phyloP scores from a whole-genome alignment of 2,329 filamentous ascomycete genomes.

The Aspergillus sp. region DNA sequence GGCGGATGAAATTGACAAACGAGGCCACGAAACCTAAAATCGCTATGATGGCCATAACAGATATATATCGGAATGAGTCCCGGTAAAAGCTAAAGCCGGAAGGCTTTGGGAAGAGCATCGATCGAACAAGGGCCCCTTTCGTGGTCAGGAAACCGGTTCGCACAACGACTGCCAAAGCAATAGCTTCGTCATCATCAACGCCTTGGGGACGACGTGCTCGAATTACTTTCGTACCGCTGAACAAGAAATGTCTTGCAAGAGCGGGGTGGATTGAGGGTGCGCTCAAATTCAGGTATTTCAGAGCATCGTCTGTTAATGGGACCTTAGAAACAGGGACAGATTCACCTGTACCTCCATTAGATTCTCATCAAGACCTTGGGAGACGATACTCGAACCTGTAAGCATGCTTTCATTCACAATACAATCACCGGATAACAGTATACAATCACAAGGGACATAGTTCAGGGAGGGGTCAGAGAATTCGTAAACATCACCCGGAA shows the following conservation, averaged over 20 bases:
- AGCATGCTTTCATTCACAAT: conserved; percentile 99
- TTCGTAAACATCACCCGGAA: conserved; percentile 95
- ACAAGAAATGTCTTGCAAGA: conserved; percentile 85
- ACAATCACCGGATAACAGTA: conserved; percentile 89
- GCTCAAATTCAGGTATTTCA: conserved; percentile 74
- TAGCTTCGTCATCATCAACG: conserved; percentile 80
- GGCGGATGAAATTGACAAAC: conserved; percentile 86
- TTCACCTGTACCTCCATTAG: conserved; percentile 61
- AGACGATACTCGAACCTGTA: conserved; percentile 56
- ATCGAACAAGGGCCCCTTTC: conserved; percentile 90
- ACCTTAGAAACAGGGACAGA: conserved; percentile 95
- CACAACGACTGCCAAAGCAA: conserved; percentile 86
- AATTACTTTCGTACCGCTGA: conserved; percentile 93
- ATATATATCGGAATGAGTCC: conserved; percentile 96
- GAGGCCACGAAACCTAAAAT: conserved; percentile 85
- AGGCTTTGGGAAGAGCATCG: conserved; percentile 98
- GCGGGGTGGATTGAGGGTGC: conserved; percentile 81
- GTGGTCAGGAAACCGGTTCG: conserved; percentile 97
- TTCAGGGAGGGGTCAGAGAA: conserved; percentile 87
- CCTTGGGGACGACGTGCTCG: conserved; percentile 86
- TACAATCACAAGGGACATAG: conserved; percentile 88
- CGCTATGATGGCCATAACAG: conserved; percentile 89
- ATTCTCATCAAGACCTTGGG: neutral
- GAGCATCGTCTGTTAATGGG: conserved; percentile 76
- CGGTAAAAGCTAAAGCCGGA: conserved; percentile 98